phyloP scores from a whole-genome alignment of 140 eudicot genomes.

The Oenanthe javanica region DNA sequence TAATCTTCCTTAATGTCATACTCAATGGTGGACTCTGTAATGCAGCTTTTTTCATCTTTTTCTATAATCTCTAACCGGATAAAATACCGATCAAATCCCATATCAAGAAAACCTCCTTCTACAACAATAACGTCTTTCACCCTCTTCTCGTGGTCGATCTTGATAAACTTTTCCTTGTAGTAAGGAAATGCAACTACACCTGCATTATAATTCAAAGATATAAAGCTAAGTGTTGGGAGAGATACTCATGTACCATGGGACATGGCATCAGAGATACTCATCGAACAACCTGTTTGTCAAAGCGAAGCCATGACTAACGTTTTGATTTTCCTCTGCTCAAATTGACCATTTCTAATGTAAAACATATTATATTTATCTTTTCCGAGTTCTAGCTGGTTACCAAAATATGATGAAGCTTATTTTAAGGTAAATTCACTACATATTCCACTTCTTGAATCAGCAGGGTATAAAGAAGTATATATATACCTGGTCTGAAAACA shows the following conservation, averaged over 20 bases:
- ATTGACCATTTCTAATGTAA: not conserved
- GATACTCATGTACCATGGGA: no score
- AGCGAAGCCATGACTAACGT: not conserved
- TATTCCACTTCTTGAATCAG: no score
- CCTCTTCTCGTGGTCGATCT: no score
- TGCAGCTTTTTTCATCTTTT: slow-evolving; percentile 2
- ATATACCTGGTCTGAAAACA: slow-evolving; percentile 18
- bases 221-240: no score
- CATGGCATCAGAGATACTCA: no score
- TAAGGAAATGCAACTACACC: not conserved
- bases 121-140: no score
- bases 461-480: not conserved
- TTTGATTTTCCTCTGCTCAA: not conserved
- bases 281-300: no score
- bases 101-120: slow-evolving; percentile 30
- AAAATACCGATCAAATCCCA: slow-evolving; percentile 34
- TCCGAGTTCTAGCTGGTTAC: no score
- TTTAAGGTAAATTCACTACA: not conserved
- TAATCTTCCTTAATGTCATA: slow-evolving; percentile 33
- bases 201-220: not conserved
- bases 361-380: no score
- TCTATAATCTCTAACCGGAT: slow-evolving; percentile 18
- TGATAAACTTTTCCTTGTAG: no score
- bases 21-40: slow-evolving; percentile 25
- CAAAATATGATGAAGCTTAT: not conserved